These are phyloP conservation scores for Mortierella antarctica DNA, from an alignment of 192 early-diverging fungal genomes.

Conservation along the genomic window DNA sequence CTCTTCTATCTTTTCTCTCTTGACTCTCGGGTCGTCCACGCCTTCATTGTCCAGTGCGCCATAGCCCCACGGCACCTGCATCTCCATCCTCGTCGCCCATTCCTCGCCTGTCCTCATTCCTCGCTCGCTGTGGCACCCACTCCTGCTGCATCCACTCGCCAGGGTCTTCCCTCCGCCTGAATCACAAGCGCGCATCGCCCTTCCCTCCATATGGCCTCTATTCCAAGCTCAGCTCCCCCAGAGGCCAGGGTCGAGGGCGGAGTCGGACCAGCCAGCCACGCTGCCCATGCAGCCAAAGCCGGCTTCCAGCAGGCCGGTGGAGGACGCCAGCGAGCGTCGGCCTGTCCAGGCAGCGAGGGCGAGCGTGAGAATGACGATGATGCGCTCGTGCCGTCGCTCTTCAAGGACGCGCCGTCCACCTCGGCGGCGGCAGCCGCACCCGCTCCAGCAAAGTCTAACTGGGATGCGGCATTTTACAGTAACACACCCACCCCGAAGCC, in stretches of 20 bases:
- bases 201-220: conserved; percentile 19
- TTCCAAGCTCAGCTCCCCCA: conserved; percentile 27
- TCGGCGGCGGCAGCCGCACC: neutral
- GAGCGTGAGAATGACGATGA: conserved; percentile 23
- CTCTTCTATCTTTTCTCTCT: neutral
- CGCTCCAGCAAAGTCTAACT: conserved; percentile 20
- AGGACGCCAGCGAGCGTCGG: no score
- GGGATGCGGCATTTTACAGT: conserved; percentile 33
- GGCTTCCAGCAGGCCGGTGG: neutral
- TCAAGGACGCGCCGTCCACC: neutral
- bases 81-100: neutral
- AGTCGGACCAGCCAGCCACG: neutral
- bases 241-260: conserved; percentile 13
- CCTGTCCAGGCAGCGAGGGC: neutral
- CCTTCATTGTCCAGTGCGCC: no score
- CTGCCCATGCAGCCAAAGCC: neutral
- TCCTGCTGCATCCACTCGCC: neutral
- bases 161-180: neutral
- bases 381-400: conserved; percentile 37
- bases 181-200: neutral
- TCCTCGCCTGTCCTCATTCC: neutral
- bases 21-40: neutral
- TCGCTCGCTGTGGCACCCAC: neutral
- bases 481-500: conserved; percentile 40
- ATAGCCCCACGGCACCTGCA: no score